Evolutionary conservation across 2,329 filamentous ascomycete genomes (phyloP).

Genomic region (Monosporascus sp.): DNA sequence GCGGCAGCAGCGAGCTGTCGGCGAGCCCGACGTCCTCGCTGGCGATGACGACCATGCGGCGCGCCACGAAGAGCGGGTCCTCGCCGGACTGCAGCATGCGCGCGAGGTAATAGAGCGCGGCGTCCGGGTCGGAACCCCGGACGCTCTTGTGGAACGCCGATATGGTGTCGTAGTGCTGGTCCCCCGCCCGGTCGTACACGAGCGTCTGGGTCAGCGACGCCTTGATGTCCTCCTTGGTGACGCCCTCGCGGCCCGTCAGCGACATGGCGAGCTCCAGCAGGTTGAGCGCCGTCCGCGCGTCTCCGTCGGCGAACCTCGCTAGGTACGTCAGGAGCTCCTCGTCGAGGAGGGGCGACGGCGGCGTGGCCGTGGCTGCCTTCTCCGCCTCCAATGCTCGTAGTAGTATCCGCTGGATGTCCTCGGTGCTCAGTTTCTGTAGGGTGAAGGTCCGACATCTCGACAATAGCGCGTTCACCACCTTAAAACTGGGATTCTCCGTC

Average conservation of each 20-base stretch:
- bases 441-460: constrained; percentile 91
- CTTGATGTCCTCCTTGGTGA: constrained; percentile 75
- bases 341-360: constrained; percentile 60
- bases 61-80: constrained; percentile 86
- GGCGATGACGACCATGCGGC: constrained; percentile 90
- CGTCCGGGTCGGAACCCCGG: constrained; percentile 80
- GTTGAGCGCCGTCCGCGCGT: constrained; percentile 89
- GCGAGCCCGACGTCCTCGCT: constrained; percentile 91
- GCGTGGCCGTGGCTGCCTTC: constrained; percentile 29
- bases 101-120: constrained; percentile 87
- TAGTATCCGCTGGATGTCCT: constrained; percentile 70
- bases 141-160: constrained; percentile 96
- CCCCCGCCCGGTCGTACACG: constrained; percentile 90
- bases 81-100: constrained; percentile 95
- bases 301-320: constrained; percentile 81
- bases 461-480: constrained; percentile 80
- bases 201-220: constrained; percentile 81
- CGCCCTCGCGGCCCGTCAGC: constrained; percentile 57
- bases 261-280: constrained; percentile 85
- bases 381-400: constrained; percentile 67
- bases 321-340: constrained; percentile 75
- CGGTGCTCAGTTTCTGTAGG: constrained; percentile 66
- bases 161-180: constrained; percentile 97
- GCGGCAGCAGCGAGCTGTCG: constrained; percentile 74
- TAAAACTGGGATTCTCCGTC: constrained; percentile 95